Conservation (phyloP, 2,329 filamentous ascomycete genomes). For the Harringtonia aguacate region DNA sequence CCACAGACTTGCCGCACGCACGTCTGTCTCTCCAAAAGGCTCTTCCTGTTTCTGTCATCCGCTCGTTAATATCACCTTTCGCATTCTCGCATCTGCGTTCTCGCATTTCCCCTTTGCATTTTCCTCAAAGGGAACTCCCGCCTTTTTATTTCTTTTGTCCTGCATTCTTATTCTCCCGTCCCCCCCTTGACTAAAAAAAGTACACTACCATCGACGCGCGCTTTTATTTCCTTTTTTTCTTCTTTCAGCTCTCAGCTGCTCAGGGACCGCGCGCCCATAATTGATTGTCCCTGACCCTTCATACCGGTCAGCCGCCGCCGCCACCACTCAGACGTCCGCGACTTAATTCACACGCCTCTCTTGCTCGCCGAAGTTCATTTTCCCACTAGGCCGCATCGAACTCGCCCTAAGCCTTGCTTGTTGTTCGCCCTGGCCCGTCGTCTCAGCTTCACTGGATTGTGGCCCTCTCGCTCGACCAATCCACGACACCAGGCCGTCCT, state of each 20-base stretch:
- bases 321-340: not conserved
- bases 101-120: no score
- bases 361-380: not conserved
- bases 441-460: not conserved
- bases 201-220: not conserved
- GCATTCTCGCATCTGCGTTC: no score
- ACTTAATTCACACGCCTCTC: not conserved
- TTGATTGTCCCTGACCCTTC: not conserved
- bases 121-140: no score
- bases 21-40: no score
- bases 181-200: not conserved
- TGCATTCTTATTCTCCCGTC: not conserved
- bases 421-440: not conserved
- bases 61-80: no score
- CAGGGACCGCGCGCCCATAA: not conserved
- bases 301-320: no score
- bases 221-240: not conserved
- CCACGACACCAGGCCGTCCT: no score
- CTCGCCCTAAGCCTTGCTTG: no score
- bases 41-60: no score
- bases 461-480: not conserved
- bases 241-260: slow-evolving; percentile 2
- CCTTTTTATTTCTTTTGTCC: slow-evolving; percentile 2
- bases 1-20: no score
- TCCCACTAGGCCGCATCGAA: not conserved